Conservation (phyloP, 2,329 filamentous ascomycete species). For the Paradendryphiella salina region DNA sequence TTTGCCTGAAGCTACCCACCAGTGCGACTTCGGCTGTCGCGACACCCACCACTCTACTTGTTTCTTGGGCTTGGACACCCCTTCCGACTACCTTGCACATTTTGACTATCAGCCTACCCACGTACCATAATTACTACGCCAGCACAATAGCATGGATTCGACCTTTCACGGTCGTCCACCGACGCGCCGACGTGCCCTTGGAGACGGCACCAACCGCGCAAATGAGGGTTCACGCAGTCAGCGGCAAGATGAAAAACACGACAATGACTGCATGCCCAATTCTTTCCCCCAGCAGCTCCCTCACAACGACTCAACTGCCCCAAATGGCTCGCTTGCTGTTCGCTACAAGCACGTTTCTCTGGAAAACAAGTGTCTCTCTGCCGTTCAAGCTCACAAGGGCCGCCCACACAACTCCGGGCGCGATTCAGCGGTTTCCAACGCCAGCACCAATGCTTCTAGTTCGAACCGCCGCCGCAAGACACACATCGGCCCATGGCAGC, state of each 20-base stretch:
- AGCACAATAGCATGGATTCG: constrained; percentile 37
- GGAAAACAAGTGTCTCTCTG: constrained; percentile 59
- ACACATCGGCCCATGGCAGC: constrained; percentile 89
- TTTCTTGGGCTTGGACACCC: constrained; percentile 22
- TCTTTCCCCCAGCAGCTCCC: constrained; percentile 37
- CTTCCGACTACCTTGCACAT: constrained; percentile 34
- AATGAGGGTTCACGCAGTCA: constrained; percentile 34
- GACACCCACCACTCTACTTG: constrained; percentile 19
- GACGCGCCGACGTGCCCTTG: constrained; percentile 39
- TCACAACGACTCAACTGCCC: constrained; percentile 52
- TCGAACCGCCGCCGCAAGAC: constrained; percentile 62
- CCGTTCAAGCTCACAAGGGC: constrained; percentile 53
- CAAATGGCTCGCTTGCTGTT: constrained; percentile 50
- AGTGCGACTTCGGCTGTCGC: constrained; percentile 19
- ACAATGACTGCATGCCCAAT: constrained; percentile 15
- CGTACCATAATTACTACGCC: constrained; percentile 14
- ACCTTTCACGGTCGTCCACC: constrained; percentile 36
- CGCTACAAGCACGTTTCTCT: constrained; percentile 43
- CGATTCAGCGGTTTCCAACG: constrained; percentile 58
- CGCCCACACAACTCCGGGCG: constrained; percentile 54
- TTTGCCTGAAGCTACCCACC: constrained; percentile 12
- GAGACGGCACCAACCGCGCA: constrained; percentile 40
- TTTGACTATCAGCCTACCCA: constrained; percentile 21
- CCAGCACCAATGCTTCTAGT: constrained; percentile 56
- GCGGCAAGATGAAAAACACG: constrained; percentile 26